A percentile compares a stretch with the other conserved stretches of the same genome.
Evolutionary conservation across 2,329 filamentous ascomycete species (phyloP).

Genomic region (Phaeoacremonium minimum): DNA sequence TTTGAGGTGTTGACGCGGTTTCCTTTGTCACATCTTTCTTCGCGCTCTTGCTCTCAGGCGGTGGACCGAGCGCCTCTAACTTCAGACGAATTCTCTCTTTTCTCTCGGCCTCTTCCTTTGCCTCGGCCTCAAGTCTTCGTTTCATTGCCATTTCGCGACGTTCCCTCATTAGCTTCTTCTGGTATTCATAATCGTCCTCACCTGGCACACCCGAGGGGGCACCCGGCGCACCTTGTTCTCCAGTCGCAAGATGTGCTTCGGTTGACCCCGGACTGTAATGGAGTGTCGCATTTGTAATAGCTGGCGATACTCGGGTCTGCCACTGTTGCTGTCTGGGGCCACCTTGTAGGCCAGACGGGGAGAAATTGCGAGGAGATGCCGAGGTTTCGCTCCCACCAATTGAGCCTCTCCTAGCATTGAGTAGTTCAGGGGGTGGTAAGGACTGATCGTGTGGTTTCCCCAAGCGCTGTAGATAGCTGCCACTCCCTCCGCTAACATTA

Average conservation of each 20-base stretch:
- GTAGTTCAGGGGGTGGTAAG: constrained; percentile 36
- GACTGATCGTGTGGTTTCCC: constrained; percentile 37
- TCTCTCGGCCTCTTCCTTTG: constrained; percentile 66
- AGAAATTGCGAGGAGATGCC: constrained; percentile 38
- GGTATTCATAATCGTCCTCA: constrained; percentile 57
- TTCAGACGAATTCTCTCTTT: constrained; percentile 69
- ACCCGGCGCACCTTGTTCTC: constrained; percentile 22
- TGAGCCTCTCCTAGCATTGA: constrained; percentile 42
- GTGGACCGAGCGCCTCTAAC: constrained; percentile 64
- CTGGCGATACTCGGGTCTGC: constrained; percentile 40
- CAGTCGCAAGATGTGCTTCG: constrained; percentile 11
- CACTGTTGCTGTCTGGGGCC: constrained; percentile 24
- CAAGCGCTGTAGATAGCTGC: constrained; percentile 56
- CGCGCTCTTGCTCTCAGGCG: constrained; percentile 54
- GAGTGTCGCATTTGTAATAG: constrained; percentile 31
- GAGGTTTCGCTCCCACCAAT: constrained; percentile 47
- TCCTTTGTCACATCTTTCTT: constrained; percentile 50
- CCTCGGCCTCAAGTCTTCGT: constrained; percentile 63
- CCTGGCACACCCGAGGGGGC: constrained; percentile 32
- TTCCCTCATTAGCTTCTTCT: constrained; percentile 70
- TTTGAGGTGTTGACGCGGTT: constrained; percentile 25
- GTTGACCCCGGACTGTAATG: constrained; percentile 17
- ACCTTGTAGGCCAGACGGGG: constrained; percentile 28
- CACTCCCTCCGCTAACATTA: constrained; percentile 84
- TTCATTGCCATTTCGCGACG: constrained; percentile 66